Base-by-base conservation (phyloP, 768 basidiomycete genomes). In the Boletus huronensis region DNA sequence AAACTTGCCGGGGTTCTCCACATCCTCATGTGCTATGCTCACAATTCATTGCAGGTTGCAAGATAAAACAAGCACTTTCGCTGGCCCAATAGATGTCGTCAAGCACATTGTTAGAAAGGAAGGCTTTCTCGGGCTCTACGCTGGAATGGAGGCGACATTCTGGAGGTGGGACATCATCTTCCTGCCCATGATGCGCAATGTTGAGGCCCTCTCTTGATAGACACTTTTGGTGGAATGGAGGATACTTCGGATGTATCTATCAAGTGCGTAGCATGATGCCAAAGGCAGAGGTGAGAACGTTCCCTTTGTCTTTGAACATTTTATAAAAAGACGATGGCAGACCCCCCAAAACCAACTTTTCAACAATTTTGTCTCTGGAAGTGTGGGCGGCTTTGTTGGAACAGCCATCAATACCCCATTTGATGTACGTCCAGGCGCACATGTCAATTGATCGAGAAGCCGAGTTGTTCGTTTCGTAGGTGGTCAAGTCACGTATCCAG, bases 401-500 rank as follows among this genome's bases (percentile, higher is more conserved):
- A 98, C 94, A 2, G 78, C 82, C 1, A 52, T 99, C 49, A 99
- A 98, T 75, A 98, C 97, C 2, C 97, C 97, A 38, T 81, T 82
- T 50, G 82, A 82, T 55, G 81, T 82, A 51, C 35, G 72, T 63
- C 39, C 28, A 13, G 41, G 13, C 19, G 23, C 25, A 34, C 52
- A 36, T 44, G 6, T 26, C 9, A 17, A 39, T 42, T 8, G 28
- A 48, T 29, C 19, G 34, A 31, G 14, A 29, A 40, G 7, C 35
- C 42, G 17, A 61, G 13, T 48, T 14, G 3, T 31, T 47, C 52
- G 29, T 55, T 42, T 36, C 25, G 23, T 61, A 96, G 88, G 94
- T 98, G 58, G 90, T 97, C 57, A 98, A 98, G 73, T 94, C 93
- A 16, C 88, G 96, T 43, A 94, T 98, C 36, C 97, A 99, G 74